These are phyloP conservation scores for Yueomyces sinensis DNA, from an alignment of 805 yeast species.

Conservation along the genomic window DNA sequence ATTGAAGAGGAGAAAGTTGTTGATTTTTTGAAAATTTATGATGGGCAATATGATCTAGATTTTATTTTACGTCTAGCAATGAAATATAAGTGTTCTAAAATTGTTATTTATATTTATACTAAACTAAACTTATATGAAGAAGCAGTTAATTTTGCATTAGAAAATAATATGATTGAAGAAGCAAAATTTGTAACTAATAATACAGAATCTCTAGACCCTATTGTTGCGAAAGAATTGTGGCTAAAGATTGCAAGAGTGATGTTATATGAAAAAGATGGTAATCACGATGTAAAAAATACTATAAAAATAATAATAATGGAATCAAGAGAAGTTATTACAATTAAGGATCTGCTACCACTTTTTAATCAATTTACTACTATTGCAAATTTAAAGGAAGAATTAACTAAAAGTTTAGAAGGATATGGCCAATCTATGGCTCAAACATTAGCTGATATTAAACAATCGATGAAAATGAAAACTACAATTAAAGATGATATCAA, in stretches of 20 bases:
- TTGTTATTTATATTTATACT: conserved; percentile 66
- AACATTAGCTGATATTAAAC: conserved; percentile 62
- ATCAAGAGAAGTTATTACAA: conserved; percentile 39
- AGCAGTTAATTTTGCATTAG: conserved; percentile 65
- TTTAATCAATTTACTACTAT: conserved; percentile 77
- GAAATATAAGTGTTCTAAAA: conserved; percentile 39
- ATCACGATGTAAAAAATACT: conserved; percentile 19
- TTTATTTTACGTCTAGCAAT: conserved; percentile 66
- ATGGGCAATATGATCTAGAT: conserved; percentile 41
- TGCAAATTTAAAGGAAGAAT: conserved; percentile 72
- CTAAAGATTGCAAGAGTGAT: conserved; percentile 35
- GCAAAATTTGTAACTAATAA: conserved; percentile 14
- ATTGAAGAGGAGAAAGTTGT: conserved; percentile 31
- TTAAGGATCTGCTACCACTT: conserved; percentile 72
- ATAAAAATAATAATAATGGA: conserved; percentile 27
- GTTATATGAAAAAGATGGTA: conserved; percentile 13
- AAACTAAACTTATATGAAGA: conserved; percentile 59
- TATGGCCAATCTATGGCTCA: conserved; percentile 55
- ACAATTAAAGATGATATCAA: conserved; percentile 49
- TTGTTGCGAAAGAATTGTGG: conserved; percentile 62
- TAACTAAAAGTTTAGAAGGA: conserved; percentile 63
- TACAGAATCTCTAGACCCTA: conserved; percentile 21
- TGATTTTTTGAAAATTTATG: conserved; percentile 34
- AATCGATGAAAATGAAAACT: conserved; percentile 48
- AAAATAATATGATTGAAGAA: conserved; percentile 29